Evolutionary conservation across 305 asterid genomes (phyloP), one percentile per base, ranked within the genome.

Genomic region (Solanum hybrid): DNA sequence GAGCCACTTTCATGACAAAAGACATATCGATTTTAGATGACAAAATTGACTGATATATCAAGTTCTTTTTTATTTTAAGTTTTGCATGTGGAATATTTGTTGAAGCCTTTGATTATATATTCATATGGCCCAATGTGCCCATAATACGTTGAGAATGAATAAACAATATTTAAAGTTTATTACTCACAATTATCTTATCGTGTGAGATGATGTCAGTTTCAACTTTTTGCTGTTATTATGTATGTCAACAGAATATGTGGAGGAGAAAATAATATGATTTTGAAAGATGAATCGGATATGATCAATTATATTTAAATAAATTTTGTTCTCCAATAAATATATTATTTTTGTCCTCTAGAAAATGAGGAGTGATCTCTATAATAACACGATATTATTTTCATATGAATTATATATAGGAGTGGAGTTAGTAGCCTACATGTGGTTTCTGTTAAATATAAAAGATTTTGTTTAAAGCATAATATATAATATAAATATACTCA

Each of bases 1-100:
- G n/a, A 18, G 4, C 0, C n/a, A 51, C 9, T 51, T 51, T 18
- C 9, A 18, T 16, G 0, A 51, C 67, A 2, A 51, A 1, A 0
- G n/a, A 1, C 0, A 51, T 16, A 5, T 51, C 4, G 1, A 2
- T 6, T 51, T 6, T 16, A 51, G 8, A 51, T 51, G 1, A 51
- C 3, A 14, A 46, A 0, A 0, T 46, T 14, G 3, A 46, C 7
- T 2, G 22, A 1, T 46, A 46, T 46, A 46, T 46, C 22, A 2
- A 16, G 18, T 12, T 42, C 5, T 51, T 4, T 46, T 46, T 12
- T 2, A 16, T 51, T 51, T 51, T 51, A 51, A 51, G n/a, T 51
- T 51, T 51, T 57, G 24, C 69, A 57, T 57, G 69, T 57, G 22
- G 64, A 5, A 51, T 51, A 51, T 46, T 64, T 64, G 29, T n/a